Evolutionary conservation across 2,329 filamentous ascomycete genomes (phyloP), one percentile per base, ranked within the genome.

Genomic region (Curvularia spicifera): DNA sequence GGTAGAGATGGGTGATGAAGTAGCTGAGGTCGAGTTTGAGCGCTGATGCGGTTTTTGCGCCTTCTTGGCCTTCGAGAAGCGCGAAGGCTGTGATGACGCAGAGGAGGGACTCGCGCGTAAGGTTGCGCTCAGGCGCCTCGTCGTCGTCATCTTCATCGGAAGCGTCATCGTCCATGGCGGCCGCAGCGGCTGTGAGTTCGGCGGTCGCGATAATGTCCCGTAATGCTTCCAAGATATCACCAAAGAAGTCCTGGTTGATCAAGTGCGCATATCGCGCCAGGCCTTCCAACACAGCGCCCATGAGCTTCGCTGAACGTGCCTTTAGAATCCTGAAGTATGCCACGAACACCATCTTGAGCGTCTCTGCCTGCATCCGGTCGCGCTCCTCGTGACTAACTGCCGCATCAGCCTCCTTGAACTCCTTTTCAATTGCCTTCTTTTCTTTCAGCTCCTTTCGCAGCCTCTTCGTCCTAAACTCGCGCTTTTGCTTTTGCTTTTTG

Each of bases 201-300:
- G 90, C 89, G 66, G 93, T 87, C 4, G 87, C 86, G 69, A 98
- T 94, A 44, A 99, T 85, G 64, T 99, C 95, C 76, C 96, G 96
- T 39, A 99, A 83, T 0, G 93, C 94, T 78, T 98, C 95, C 10
- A 99, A 85, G 29, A 99, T 84, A 73, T 99, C 95, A 28, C 94
- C 95, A 70, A 99, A 99, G 82, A 99, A 98, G 74, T 99, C 92
- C 73, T 99, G 93, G 80, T 99, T 99, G 83, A 99, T 99, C 59
- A 99, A 84, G 75, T 97, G 95, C 3, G 93, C 89, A 74, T 96
- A 99, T 73, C 93, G 93, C 50, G 94, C 93, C 22, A 99, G 81
- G 28, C 95, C 95, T 80, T 98, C 95, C 5, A 99, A 85, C 0
- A 97, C 93, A 13, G 94, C 93, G n/a, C 95, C 95, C 91, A 97